A percentile compares a stretch with the other conserved stretches of the same genome.
Conservation (phyloP, 192 early-diverging fungal genomes). For the Entomortierella parvispora region DNA sequence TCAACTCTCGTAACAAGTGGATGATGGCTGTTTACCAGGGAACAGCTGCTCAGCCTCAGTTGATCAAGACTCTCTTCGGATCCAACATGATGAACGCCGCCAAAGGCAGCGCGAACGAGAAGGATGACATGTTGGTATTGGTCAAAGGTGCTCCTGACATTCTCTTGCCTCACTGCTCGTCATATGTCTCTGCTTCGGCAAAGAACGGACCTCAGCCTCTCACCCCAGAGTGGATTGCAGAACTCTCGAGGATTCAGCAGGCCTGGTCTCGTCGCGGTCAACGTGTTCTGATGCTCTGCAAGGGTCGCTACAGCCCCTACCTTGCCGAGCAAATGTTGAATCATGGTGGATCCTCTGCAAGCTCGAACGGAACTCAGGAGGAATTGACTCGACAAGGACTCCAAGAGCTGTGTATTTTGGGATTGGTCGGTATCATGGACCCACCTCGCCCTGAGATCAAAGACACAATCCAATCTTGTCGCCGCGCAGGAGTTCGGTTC, state of each 20-base stretch:
- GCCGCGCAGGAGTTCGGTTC: constrained; percentile 75
- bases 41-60: constrained; percentile 32
- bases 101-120: constrained; percentile 28
- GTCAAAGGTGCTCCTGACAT: constrained; percentile 88
- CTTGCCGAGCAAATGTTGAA: constrained; percentile 14
- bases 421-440: constrained; percentile 82
- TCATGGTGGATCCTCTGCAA: constrained; percentile 21
- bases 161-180: constrained; percentile 64
- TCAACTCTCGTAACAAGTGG: constrained; percentile 82
- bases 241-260: constrained; percentile 60
- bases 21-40: constrained; percentile 60
- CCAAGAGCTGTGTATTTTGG: constrained; percentile 71
- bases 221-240: constrained; percentile 38
- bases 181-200: constrained; percentile 48
- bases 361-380: constrained; percentile 31
- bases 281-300: constrained; percentile 63
- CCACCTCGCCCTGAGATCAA: constrained; percentile 84
- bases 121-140: constrained; percentile 58
- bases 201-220: constrained; percentile 50
- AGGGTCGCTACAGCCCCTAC: constrained; percentile 43
- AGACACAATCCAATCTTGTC: constrained; percentile 66
- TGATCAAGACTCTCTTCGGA: constrained; percentile 42
- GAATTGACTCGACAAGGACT: constrained; percentile 47
- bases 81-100: constrained; percentile 26
- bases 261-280: constrained; percentile 65